Evolutionary conservation across 2,329 filamentous ascomycete species (phyloP).

Genomic region (Nigrospora osmanthi): DNA sequence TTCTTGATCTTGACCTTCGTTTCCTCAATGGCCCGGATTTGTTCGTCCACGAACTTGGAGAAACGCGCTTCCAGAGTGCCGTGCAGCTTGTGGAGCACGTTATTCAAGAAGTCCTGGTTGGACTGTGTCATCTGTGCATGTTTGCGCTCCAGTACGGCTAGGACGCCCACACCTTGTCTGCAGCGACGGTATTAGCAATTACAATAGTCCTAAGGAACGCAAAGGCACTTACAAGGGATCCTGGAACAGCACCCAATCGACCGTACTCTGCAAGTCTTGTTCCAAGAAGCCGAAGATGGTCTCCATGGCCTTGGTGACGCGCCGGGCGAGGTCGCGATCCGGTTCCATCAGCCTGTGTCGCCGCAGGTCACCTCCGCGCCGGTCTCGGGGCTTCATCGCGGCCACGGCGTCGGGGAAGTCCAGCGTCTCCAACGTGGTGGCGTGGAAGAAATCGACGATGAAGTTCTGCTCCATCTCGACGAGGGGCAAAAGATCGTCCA

Average conservation of each 20-base stretch:
- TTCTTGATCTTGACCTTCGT: constrained; percentile 99
- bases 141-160: constrained; percentile 74
- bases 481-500: constrained; percentile 76
- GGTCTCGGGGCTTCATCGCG: constrained; percentile 55
- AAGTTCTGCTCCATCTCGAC: constrained; percentile 96
- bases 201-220: background rate
- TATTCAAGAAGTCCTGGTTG: constrained; percentile 86
- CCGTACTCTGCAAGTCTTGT: constrained; percentile 66
- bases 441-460: constrained; percentile 92
- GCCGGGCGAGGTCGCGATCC: constrained; percentile 76
- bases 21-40: constrained; percentile 92
- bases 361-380: constrained; percentile 65
- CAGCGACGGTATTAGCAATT: constrained; percentile 11
- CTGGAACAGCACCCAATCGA: constrained; percentile 74
- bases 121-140: constrained; percentile 75
- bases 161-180: constrained; percentile 82
- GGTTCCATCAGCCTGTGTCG: constrained; percentile 76
- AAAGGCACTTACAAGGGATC: constrained; percentile 66
- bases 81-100: constrained; percentile 72
- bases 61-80: constrained; percentile 68
- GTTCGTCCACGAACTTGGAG: constrained; percentile 85
- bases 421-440: constrained; percentile 70
- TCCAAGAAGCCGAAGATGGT: constrained; percentile 79
- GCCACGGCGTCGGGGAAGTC: constrained; percentile 81
- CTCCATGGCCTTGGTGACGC: constrained; percentile 82